A percentile compares a stretch with the other conserved stretches of the same genome.
Conservation (phyloP, 139 green algal genomes). For the Picochlorum sp. region DNA sequence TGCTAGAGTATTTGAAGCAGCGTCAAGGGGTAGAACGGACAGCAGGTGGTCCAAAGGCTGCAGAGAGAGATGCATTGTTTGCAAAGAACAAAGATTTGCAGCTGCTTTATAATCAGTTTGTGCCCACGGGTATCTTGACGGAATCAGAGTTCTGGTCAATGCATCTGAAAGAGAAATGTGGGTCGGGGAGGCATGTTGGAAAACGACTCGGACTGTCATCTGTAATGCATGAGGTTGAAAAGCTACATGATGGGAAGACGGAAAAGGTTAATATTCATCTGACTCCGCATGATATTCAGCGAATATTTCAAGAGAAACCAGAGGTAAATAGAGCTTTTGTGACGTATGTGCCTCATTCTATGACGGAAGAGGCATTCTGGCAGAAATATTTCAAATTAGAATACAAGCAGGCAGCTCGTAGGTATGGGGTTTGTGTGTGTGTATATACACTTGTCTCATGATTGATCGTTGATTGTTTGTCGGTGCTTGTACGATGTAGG, state of each 20-base stretch:
- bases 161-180: background rate
- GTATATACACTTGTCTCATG: background rate
- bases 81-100: slow-evolving; percentile 28
- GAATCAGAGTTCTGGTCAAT: slow-evolving; percentile 44
- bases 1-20: slow-evolving; percentile 22
- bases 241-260: slow-evolving; percentile 25
- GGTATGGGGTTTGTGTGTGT: background rate
- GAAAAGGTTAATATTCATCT: slow-evolving; percentile 36
- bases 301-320: slow-evolving; percentile 40
- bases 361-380: slow-evolving; percentile 46
- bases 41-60: background rate
- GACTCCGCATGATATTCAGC: slow-evolving; percentile 18
- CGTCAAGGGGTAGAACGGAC: background rate
- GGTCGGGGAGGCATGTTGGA: slow-evolving; percentile 1
- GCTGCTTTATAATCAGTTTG: slow-evolving; percentile 34
- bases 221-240: slow-evolving; percentile 33
- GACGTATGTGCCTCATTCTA: slow-evolving; percentile 31
- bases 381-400: slow-evolving; percentile 39
- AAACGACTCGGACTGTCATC: slow-evolving; percentile 32
- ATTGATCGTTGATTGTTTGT: background rate
- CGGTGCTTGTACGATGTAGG: background rate
- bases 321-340: slow-evolving; percentile 43
- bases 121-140: slow-evolving; percentile 28
- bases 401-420: slow-evolving; percentile 17
- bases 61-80: slow-evolving; percentile 9